Conservation (phyloP, 148 eudicot species). For the Rhododendron henanense region DNA sequence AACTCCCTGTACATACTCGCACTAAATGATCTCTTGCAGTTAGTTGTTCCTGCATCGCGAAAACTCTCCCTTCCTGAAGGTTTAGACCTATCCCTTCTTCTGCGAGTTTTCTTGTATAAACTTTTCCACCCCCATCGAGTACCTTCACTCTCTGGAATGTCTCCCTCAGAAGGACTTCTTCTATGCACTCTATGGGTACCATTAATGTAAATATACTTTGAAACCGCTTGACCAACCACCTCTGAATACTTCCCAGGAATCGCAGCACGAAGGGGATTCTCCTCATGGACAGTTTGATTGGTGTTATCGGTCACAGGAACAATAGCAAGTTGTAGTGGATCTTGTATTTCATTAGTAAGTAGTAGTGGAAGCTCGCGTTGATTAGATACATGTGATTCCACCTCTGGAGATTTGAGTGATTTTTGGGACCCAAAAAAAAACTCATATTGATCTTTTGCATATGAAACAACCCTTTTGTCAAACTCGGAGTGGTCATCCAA, state of each 20-base stretch:
- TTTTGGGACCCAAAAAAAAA: constrained; percentile 12
- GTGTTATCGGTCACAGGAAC: constrained; percentile 34
- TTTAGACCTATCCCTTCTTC: constrained; percentile 11
- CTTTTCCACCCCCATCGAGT: constrained; percentile 22
- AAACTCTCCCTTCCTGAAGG: not conserved
- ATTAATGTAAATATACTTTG: constrained; percentile 22
- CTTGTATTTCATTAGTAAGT: constrained; percentile 17
- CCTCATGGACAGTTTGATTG: constrained; percentile 27
- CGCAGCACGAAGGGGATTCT: constrained; percentile 42
- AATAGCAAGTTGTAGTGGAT: constrained; percentile 38
- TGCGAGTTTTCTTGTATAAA: constrained; percentile 16
- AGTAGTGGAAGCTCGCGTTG: constrained; percentile 10
- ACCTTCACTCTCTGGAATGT: constrained; percentile 28
- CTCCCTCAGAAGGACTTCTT: constrained; percentile 34
- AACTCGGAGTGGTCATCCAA: not conserved
- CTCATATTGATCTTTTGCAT: constrained; percentile 24
- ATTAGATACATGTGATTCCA: constrained; percentile 14
- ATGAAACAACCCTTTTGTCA: constrained; percentile 19
- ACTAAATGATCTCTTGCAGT: constrained; percentile 1
- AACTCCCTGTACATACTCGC: constrained; percentile 16
- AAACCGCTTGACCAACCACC: constrained; percentile 27
- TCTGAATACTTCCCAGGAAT: constrained; percentile 33
- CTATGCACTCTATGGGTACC: constrained; percentile 13
- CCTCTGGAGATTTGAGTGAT: constrained; percentile 20
- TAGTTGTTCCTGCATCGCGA: not conserved